Evolutionary conservation across 306 rosid species (phyloP).

Genomic region (Cucumis melo): DNA sequence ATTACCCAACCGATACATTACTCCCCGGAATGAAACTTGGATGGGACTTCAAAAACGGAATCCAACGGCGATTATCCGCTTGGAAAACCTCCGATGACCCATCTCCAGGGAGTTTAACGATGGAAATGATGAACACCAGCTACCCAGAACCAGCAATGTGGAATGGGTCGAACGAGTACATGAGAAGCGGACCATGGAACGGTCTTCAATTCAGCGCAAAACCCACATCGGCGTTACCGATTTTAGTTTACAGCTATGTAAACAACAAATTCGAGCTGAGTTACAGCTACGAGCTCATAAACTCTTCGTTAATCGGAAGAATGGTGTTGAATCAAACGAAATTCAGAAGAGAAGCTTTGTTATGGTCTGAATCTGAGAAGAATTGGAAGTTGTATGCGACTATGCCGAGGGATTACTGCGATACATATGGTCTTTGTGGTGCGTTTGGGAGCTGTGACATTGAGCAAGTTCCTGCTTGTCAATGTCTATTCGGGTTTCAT

Average conservation of each 20-base stretch:
- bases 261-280: constrained; percentile 24
- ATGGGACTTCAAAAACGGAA: constrained; percentile 28
- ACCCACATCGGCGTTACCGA: constrained; percentile 15
- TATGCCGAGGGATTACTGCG: constrained; percentile 31
- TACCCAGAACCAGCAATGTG: constrained; percentile 23
- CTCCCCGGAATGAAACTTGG: constrained; percentile 49
- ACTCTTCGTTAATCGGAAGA: constrained; percentile 23
- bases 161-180: constrained; percentile 16
- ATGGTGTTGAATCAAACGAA: constrained; percentile 27
- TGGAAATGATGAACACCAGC: constrained; percentile 12
- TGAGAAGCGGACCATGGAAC: constrained; percentile 37
- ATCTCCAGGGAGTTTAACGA: constrained; percentile 28
- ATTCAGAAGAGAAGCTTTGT: constrained; percentile 10
- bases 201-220: constrained; percentile 26
- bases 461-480: constrained; percentile 25
- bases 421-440: constrained; percentile 33
- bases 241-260: constrained; percentile 18
- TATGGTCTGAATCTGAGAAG: constrained; percentile 25
- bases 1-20: constrained; percentile 46
- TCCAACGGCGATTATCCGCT: constrained; percentile 15
- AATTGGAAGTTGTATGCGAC: constrained; percentile 23
- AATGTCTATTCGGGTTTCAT: constrained; percentile 31
- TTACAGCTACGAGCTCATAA: constrained; percentile 24
- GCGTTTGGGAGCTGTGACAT: constrained; percentile 27
- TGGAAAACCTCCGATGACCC: constrained; percentile 40